Evolutionary conservation across 768 basidiomycete species (phyloP).

Genomic region (Auriculariales sp.): DNA sequence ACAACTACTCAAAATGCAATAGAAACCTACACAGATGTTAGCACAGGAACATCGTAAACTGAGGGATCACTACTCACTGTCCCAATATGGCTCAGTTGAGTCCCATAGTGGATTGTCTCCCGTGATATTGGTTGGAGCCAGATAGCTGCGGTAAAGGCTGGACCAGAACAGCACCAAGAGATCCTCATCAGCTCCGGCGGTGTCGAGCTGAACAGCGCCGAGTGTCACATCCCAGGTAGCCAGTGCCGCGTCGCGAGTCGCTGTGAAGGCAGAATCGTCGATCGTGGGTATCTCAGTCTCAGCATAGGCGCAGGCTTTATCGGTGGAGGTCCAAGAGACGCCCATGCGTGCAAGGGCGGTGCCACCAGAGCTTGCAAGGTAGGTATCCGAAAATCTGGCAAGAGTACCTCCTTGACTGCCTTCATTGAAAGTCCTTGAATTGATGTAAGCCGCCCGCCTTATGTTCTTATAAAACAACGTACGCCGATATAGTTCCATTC

Average conservation of each 20-base stretch:
- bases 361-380: slow-evolving; percentile 2
- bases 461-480: no score
- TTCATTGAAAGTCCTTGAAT: neutral
- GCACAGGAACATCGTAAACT: neutral
- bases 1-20: slow-evolving; percentile 9
- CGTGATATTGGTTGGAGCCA: slow-evolving; percentile 27
- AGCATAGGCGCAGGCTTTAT: slow-evolving; percentile 7
- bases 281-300: slow-evolving; percentile 8
- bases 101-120: slow-evolving; percentile 16
- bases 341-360: slow-evolving; percentile 7
- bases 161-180: slow-evolving; percentile 7
- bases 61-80: neutral
- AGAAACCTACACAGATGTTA: slow-evolving; percentile 8
- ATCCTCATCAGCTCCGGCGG: slow-evolving; percentile 7
- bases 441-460: no score
- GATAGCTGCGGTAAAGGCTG: slow-evolving; percentile 36
- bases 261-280: slow-evolving; percentile 1
- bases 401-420: neutral
- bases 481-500: no score
- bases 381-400: no score
- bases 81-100: slow-evolving; percentile 13
- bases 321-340: slow-evolving; percentile 8
- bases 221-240: slow-evolving; percentile 5
- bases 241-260: slow-evolving; percentile 1
- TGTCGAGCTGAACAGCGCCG: slow-evolving; percentile 4